Evolutionary conservation across 306 rosid genomes (phyloP).

Genomic region (Canavalia gladiata): DNA sequence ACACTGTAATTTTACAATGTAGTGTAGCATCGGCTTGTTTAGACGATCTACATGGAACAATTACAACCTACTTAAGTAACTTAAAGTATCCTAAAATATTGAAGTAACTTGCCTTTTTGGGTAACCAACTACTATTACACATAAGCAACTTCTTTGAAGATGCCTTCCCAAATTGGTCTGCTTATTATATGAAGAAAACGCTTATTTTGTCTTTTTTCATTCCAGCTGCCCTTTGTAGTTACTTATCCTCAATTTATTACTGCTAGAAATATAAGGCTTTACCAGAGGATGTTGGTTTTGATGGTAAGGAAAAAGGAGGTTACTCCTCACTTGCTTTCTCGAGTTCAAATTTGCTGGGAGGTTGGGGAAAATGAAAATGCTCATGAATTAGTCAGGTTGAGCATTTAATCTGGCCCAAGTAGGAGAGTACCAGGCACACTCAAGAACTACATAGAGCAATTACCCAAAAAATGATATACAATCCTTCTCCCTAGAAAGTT

Average conservation of each 20-base stretch:
- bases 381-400: conserved; percentile 5
- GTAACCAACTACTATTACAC: no score
- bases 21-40: conserved; percentile 5
- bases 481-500: neutral
- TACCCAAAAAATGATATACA: neutral
- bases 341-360: conserved; percentile 21
- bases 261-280: conserved; percentile 7
- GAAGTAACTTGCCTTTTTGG: no score
- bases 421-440: neutral
- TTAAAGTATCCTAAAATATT: no score
- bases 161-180: neutral
- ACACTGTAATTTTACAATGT: conserved; percentile 14
- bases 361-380: neutral
- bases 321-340: conserved; percentile 9
- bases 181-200: neutral
- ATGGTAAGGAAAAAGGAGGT: conserved; percentile 12
- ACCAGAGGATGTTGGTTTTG: neutral
- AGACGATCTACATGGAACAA: no score
- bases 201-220: neutral
- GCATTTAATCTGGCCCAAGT: neutral
- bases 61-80: no score
- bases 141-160: no score
- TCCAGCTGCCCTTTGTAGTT: neutral
- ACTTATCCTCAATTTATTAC: neutral
- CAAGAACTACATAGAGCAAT: neutral